Base-by-base conservation (phyloP, 208 protist genomes). In the Trypanosoma melophagium region DNA sequence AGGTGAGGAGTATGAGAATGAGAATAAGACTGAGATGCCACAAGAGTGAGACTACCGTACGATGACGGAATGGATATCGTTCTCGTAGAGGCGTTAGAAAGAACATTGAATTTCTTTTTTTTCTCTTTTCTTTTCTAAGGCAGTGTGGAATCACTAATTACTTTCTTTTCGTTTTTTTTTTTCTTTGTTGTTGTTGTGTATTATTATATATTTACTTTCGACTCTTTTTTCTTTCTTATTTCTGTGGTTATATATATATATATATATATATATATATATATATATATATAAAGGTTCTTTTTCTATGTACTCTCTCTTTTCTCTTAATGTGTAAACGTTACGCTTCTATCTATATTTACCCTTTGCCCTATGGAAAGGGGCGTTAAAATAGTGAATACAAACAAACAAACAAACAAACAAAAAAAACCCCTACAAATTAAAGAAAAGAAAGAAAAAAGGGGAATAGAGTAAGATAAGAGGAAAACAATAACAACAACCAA, bases 381-480 rank as follows among this genome's bases (percentile, higher is more conserved):
- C 8, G 0, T 25, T 0, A 57, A 24, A 66, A 35, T 35, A 35
- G 28, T 35, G 28, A 35, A 35, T 35, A 35, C 28, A 35, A 35
- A 35, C 7, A 44, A 66, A 41, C 9, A 66, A 14, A 31, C 21
- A 22, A 51, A 53, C 17, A 14, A 47, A 50, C 17, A 49, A 8
- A 35, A 21, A 19, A 54, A 35, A 35, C 1, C 28, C 28, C 16
- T 35, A 42, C 16, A 57, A 17, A 1, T 1, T n/a, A 45, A 53
- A 45, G 28, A 66, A 66, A 66, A 66, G 7, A 25, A 3, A 50
- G 24, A 47, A n/a, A n/a, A 47, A 66, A 66, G 41, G 60, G 52
- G 17, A 54, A 49, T 66, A 66, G 50, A 14, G 4, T n/a, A 47
- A 47, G 16, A 47, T 1, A 47, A 47, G 16, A 17, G 16, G 42